Evolutionary conservation across 2,329 filamentous ascomycete species (phyloP).

Genomic region (Colletotrichum sp.): DNA sequence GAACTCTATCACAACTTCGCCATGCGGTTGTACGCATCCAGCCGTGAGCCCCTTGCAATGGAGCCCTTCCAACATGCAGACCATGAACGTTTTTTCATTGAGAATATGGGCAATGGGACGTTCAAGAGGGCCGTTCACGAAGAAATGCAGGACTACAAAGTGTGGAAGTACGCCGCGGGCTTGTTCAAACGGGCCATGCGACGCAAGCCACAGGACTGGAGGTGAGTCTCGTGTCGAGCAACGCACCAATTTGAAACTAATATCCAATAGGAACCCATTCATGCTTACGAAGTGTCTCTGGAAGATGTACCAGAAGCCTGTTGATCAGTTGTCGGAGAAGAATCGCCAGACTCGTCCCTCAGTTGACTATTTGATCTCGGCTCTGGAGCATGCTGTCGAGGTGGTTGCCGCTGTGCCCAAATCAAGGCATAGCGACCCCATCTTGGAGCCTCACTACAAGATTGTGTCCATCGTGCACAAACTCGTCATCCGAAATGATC

Average conservation of each 20-base stretch:
- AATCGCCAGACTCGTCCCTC: constrained; percentile 44
- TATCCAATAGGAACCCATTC: constrained; percentile 51
- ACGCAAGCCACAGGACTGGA: constrained; percentile 61
- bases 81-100: constrained; percentile 62
- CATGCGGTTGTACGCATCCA: constrained; percentile 67
- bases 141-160: constrained; percentile 64
- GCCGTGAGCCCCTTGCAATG: constrained; percentile 67
- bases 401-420: constrained; percentile 58
- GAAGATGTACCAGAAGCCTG: constrained; percentile 64
- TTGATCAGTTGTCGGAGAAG: constrained; percentile 46
- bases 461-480: constrained; percentile 84
- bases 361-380: constrained; percentile 47
- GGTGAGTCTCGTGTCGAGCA: constrained; percentile 41
- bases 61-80: constrained; percentile 64
- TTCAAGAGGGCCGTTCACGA: constrained; percentile 58
- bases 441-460: constrained; percentile 93
- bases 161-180: constrained; percentile 65
- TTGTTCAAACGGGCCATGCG: constrained; percentile 62
- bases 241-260: not conserved
- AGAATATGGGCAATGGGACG: constrained; percentile 52
- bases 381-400: constrained; percentile 56
- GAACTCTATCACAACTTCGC: constrained; percentile 66
- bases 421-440: constrained; percentile 70
- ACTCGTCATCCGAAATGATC: constrained; percentile 64
- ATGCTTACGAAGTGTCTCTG: constrained; percentile 68